Percentiles rank a stretch among this genome's conserved stretches.
These are phyloP conservation scores for Zygosaccharomyces siamensis DNA, from an alignment of 805 yeast genomes.

Conservation along the genomic window DNA sequence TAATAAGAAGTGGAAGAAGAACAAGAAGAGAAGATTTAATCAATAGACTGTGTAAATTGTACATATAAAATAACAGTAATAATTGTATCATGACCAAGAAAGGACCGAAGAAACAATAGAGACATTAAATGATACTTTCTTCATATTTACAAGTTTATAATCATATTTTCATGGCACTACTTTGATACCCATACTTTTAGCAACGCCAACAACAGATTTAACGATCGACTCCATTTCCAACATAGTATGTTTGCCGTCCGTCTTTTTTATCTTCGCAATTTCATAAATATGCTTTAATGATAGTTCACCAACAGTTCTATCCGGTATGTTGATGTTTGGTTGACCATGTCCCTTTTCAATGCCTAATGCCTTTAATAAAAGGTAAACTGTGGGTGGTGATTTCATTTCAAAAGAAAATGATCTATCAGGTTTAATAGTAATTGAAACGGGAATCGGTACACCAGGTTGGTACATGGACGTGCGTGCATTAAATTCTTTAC, in stretches of 20 bases:
- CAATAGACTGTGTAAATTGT: slow-evolving; percentile 11
- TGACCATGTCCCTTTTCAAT: slow-evolving; percentile 75
- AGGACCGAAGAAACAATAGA: not conserved
- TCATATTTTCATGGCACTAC: slow-evolving; percentile 47
- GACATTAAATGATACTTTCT: not conserved
- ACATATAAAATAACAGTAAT: not conserved
- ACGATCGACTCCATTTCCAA: slow-evolving; percentile 70
- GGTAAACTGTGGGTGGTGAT: slow-evolving; percentile 87
- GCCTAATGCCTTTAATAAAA: slow-evolving; percentile 68
- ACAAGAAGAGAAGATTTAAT: slow-evolving; percentile 28
- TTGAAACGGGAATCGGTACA: slow-evolving; percentile 79
- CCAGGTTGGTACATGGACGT: slow-evolving; percentile 85
- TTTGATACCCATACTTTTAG: slow-evolving; percentile 81
- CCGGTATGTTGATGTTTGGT: slow-evolving; percentile 26
- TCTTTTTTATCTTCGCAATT: slow-evolving; percentile 88
- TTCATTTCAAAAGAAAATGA: slow-evolving; percentile 80
- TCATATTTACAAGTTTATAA: slow-evolving; percentile 2
- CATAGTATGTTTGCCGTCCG: slow-evolving; percentile 71
- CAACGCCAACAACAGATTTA: slow-evolving; percentile 80
- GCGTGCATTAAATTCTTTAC: slow-evolving; percentile 97
- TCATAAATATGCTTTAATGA: slow-evolving; percentile 89
- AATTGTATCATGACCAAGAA: not conserved
- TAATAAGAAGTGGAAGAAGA: slow-evolving; percentile 28
- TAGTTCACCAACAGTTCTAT: slow-evolving; percentile 51
- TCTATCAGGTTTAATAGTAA: slow-evolving; percentile 90